Percentiles rank a stretch among this genome's conserved stretches.
Evolutionary conservation across 192 early-diverging fungal genomes (phyloP).

Genomic region (Backusella liffmaniae): DNA sequence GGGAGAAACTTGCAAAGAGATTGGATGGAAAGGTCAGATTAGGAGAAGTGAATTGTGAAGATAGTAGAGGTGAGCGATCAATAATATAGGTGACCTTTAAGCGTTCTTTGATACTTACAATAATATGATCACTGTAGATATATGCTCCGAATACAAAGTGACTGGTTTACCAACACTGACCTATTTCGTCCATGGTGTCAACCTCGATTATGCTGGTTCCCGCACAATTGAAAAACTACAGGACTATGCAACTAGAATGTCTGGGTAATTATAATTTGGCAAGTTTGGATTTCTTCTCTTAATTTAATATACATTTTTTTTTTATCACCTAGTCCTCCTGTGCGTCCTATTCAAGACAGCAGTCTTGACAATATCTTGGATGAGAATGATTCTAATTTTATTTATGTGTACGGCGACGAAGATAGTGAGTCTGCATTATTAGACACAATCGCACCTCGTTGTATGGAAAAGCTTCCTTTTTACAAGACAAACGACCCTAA

Average conservation of each 20-base stretch:
- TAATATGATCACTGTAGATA: neutral
- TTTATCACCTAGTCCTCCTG: neutral
- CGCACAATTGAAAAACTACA: neutral
- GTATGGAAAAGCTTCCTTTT: constrained; percentile 28
- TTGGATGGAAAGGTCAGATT: constrained; percentile 67
- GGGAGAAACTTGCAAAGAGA: constrained; percentile 63
- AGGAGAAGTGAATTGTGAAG: constrained; percentile 84
- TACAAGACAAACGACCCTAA: constrained; percentile 39
- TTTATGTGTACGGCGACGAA: constrained; percentile 56
- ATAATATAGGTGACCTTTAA: neutral
- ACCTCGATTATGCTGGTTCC: neutral
- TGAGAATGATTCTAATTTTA: constrained; percentile 47
- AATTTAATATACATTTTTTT: neutral
- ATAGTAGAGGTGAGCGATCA: constrained; percentile 35
- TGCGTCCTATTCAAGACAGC: neutral
- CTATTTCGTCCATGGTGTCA: constrained; percentile 38
- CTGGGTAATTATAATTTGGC: neutral
- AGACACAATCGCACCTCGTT: constrained; percentile 18
- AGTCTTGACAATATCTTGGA: constrained; percentile 37
- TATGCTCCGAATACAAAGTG: constrained; percentile 67
- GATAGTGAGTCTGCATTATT: constrained; percentile 27
- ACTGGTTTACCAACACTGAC: constrained; percentile 85
- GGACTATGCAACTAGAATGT: neutral
- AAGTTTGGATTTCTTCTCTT: neutral
- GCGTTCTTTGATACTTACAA: neutral